These are phyloP conservation scores for Ascochyta pisi DNA, from an alignment of 2,329 filamentous ascomycete species.

Conservation along the genomic window DNA sequence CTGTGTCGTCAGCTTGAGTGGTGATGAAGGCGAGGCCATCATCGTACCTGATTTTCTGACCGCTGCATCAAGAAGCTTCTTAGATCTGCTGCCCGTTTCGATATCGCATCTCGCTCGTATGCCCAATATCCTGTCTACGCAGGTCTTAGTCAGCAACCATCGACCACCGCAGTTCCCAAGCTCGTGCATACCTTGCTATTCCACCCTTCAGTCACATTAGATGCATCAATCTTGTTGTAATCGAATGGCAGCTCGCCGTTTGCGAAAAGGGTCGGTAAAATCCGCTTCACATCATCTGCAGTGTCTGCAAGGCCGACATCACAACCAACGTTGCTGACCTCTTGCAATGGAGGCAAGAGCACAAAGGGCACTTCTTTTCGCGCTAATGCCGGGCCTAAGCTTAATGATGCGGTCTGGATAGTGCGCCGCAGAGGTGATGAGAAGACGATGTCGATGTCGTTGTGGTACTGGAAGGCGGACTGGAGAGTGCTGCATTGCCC, in stretches of 20 bases:
- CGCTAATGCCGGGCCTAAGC: conserved; percentile 64
- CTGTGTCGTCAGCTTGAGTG: conserved; percentile 53
- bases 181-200: conserved; percentile 64
- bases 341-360: conserved; percentile 77
- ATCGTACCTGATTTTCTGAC: conserved; percentile 34
- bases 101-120: conserved; percentile 37
- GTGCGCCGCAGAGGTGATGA: conserved; percentile 83
- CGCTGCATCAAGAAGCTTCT: conserved; percentile 39
- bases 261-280: conserved; percentile 41
- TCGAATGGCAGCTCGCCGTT: conserved; percentile 67
- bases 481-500: conserved; percentile 73
- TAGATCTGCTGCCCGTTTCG: conserved; percentile 37
- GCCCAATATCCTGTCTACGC: conserved; percentile 42
- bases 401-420: conserved; percentile 75
- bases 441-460: conserved; percentile 69
- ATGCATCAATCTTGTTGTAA: conserved; percentile 63
- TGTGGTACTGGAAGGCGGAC: conserved; percentile 66
- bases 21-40: not conserved
- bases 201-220: conserved; percentile 70
- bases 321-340: conserved; percentile 76
- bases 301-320: conserved; percentile 67
- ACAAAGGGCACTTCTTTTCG: conserved; percentile 57
- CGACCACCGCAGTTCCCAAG: not conserved
- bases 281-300: conserved; percentile 56
- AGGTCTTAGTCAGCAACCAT: conserved; percentile 9